phyloP scores from a whole-genome alignment of 2,329 filamentous ascomycete genomes.

The Akanthomyces dipterigenus region DNA sequence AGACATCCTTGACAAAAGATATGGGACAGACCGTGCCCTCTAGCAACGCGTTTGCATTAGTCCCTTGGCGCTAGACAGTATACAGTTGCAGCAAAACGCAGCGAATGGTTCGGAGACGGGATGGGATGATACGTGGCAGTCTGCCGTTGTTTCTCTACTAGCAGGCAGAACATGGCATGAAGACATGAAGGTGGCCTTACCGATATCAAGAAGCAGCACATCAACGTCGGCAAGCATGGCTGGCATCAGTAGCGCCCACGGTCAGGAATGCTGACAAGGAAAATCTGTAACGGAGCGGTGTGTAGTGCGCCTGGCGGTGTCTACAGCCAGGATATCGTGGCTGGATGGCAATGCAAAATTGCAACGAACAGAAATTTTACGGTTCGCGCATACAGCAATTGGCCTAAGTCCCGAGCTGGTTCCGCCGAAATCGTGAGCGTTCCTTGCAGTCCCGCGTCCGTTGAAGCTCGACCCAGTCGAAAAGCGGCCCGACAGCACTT shows the following conservation, averaged over 20 bases:
- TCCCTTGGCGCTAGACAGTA: background rate
- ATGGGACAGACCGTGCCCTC: constrained; percentile 80
- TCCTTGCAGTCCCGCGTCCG: constrained; percentile 6
- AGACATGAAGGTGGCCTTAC: constrained; percentile 19
- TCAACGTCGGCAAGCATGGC: constrained; percentile 24
- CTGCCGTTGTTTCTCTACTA: background rate
- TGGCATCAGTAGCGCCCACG: constrained; percentile 10
- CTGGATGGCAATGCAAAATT: background rate
- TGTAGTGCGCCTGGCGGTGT: background rate
- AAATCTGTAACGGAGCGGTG: constrained; percentile 4
- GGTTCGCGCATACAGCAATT: background rate
- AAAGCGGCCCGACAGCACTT: background rate
- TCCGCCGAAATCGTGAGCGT: constrained; percentile 8
- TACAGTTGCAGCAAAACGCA: background rate
- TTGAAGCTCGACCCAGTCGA: background rate
- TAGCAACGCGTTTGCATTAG: constrained; percentile 27
- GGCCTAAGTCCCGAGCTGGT: background rate
- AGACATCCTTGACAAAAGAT: constrained; percentile 74
- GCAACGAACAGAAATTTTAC: background rate
- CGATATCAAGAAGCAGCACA: constrained; percentile 31
- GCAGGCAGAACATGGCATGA: background rate
- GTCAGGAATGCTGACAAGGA: background rate
- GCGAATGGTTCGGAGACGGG: background rate
- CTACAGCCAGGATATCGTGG: background rate
- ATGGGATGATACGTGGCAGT: constrained; percentile 1